Evolutionary conservation across 106 monocot species (phyloP).

Genomic region (Dendrobium huoshanense): DNA sequence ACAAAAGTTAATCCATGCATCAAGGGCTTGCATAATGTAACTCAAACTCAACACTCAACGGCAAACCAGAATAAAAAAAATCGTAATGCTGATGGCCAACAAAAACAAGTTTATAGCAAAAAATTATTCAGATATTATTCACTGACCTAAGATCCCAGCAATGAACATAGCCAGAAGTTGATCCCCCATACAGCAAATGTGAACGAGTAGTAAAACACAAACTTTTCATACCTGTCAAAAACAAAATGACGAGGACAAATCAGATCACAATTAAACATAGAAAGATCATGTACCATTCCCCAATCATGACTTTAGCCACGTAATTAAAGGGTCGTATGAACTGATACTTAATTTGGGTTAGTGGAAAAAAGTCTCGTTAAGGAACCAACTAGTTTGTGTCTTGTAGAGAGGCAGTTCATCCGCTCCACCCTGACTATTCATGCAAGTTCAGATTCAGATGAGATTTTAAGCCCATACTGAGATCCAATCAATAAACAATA

Average conservation of each 20-base stretch:
- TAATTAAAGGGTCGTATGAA: background rate
- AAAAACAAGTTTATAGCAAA: background rate
- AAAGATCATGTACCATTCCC: background rate
- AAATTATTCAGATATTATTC: background rate
- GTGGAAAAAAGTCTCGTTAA: background rate
- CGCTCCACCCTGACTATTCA: background rate
- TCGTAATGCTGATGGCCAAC: background rate
- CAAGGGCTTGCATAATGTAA: background rate
- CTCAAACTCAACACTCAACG: too few species aligned
- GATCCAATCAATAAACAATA: too few species aligned
- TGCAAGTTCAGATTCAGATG: too few species aligned
- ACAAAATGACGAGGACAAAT: background rate
- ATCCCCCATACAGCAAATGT: constrained; percentile 75
- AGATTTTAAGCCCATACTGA: too few species aligned
- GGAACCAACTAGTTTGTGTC: background rate
- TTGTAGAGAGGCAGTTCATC: background rate
- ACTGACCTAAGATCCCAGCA: constrained; percentile 94
- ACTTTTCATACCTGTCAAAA: constrained; percentile 58
- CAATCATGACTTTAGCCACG: background rate
- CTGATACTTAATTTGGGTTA: background rate
- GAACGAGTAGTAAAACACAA: constrained; percentile 47
- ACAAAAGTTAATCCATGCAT: background rate
- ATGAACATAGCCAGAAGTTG: constrained; percentile 87
- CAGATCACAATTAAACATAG: constrained; percentile 1
- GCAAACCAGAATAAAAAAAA: background rate